phyloP scores from a whole-genome alignment of 2,329 filamentous ascomycete genomes.

The Thermochaetoides dissita region DNA sequence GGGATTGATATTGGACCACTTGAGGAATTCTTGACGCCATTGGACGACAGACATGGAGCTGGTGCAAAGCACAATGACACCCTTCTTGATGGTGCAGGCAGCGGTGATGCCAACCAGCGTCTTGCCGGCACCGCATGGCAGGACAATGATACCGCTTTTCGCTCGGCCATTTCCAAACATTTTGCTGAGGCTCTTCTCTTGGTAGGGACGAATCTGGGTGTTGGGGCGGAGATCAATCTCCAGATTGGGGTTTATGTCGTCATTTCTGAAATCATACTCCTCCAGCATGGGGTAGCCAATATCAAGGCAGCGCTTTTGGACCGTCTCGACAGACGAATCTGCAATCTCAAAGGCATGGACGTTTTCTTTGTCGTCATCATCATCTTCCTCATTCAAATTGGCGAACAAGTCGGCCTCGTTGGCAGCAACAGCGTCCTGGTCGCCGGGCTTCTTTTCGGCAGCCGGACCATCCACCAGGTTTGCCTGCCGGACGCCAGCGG shows the following conservation, averaged over 20 bases:
- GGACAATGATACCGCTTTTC: slow-evolving; percentile 91
- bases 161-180: slow-evolving; percentile 99
- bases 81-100: slow-evolving; percentile 95
- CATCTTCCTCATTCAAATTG: slow-evolving; percentile 58
- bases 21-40: slow-evolving; percentile 91
- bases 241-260: slow-evolving; percentile 74
- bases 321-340: slow-evolving; percentile 66
- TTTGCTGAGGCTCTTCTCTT: slow-evolving; percentile 94
- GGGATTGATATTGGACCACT: slow-evolving; percentile 92
- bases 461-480: slow-evolving; percentile 17
- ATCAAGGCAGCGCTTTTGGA: slow-evolving; percentile 79
- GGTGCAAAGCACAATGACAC: slow-evolving; percentile 86
- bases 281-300: slow-evolving; percentile 80
- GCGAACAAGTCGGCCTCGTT: slow-evolving; percentile 56
- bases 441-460: slow-evolving; percentile 25
- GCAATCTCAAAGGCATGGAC: slow-evolving; percentile 90
- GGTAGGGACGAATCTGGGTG: slow-evolving; percentile 84
- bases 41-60: slow-evolving; percentile 97
- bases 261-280: slow-evolving; percentile 94
- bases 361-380: slow-evolving; percentile 65
- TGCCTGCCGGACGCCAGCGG: slow-evolving; percentile 73
- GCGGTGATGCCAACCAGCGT: slow-evolving; percentile 97
- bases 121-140: slow-evolving; percentile 94
- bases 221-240: slow-evolving; percentile 86
- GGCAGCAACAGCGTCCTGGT: slow-evolving; percentile 19